phyloP scores from a whole-genome alignment of 2,329 filamentous ascomycete genomes.

The Pseudovirgaria hyperparasitica region DNA sequence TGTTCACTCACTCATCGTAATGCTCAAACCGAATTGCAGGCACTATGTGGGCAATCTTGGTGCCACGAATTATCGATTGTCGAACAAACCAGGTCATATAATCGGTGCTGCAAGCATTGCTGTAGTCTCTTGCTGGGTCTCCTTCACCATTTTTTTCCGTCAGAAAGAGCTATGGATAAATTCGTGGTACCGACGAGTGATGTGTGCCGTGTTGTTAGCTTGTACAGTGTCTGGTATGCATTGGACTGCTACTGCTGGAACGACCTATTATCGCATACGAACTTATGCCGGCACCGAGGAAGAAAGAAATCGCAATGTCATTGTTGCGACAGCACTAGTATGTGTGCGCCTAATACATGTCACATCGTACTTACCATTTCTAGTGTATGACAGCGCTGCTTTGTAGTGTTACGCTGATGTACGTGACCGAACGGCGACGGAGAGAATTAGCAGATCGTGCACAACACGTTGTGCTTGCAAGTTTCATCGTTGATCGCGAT shows the following conservation, averaged over 20 bases:
- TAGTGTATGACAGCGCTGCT: slow-evolving; percentile 27
- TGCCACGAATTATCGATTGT: slow-evolving; percentile 61
- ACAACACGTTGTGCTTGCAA: slow-evolving; percentile 41
- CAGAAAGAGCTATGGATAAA: slow-evolving; percentile 66
- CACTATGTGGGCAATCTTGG: slow-evolving; percentile 80
- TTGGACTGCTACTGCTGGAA: slow-evolving; percentile 66
- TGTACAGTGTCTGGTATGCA: slow-evolving; percentile 76
- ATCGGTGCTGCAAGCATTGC: slow-evolving; percentile 61
- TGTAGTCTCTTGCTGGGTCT: slow-evolving; percentile 54
- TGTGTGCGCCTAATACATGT: slow-evolving; percentile 14
- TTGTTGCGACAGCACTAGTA: slow-evolving; percentile 61
- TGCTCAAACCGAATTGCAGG: no score
- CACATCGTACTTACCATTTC: slow-evolving; percentile 1
- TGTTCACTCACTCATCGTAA: no score
- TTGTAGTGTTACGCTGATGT: slow-evolving; percentile 22
- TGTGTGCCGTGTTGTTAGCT: slow-evolving; percentile 56
- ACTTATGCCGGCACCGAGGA: slow-evolving; percentile 26
- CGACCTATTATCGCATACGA: slow-evolving; percentile 47
- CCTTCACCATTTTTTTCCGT: slow-evolving; percentile 66
- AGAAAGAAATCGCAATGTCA: slow-evolving; percentile 50
- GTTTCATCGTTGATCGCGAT: slow-evolving; percentile 54
- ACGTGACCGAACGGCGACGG: slow-evolving; percentile 24
- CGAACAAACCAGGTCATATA: slow-evolving; percentile 48
- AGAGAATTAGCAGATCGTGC: slow-evolving; percentile 30
- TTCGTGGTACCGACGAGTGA: slow-evolving; percentile 59